Evolutionary conservation across 192 early-diverging fungal genomes (phyloP), one percentile per base, ranked within the genome.

Genomic region (Coemansia sp.): DNA sequence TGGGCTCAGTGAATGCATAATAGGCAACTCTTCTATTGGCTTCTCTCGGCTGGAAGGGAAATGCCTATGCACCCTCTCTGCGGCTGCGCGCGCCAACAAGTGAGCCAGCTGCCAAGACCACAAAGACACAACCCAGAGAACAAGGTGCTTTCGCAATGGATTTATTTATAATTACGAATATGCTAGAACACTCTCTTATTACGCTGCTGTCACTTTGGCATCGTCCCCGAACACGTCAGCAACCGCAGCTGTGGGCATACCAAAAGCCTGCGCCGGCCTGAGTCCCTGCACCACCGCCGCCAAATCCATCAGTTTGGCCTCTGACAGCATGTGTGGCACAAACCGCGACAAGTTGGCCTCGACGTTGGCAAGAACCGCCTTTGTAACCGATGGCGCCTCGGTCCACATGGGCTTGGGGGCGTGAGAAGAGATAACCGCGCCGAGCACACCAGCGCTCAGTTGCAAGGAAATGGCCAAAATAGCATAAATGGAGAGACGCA

Each of bases 311-410:
- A 44, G 27, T 31, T 55, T 64, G 31, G 63, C 74, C 65, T 76
- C 68, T 3, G 70, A 44, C 27, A 81, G 38, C 68, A 76, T 63
- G 7, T 71, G 67, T 24, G 74, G 74, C 29, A 76, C 36, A 55
- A 76, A 70, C 27, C 63, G 73, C 47, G 79, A 81, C 38, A 81
- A 60, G 43, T 81, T 73, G n/a, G 72, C 43, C n/a, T 81, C 79
- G 47, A 75, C 61, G 22, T 43, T 72, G 4, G 63, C 41, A 12
- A 73, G 66, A 38, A 72, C 40, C 6, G 63, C 72, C 54, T 54
- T 61, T 41, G 51, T 68, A 57, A 65, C 24, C 11, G 40, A 51
- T 22, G 33, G 47, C 34, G 51, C 40, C 47, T 62, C 38, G 5
- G 61, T 63, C 18, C 22, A 27, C 61, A 52, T 15, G 18, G 46